Base-by-base conservation (phyloP, 129 eudicot genomes). In the Deinandra increscens region DNA sequence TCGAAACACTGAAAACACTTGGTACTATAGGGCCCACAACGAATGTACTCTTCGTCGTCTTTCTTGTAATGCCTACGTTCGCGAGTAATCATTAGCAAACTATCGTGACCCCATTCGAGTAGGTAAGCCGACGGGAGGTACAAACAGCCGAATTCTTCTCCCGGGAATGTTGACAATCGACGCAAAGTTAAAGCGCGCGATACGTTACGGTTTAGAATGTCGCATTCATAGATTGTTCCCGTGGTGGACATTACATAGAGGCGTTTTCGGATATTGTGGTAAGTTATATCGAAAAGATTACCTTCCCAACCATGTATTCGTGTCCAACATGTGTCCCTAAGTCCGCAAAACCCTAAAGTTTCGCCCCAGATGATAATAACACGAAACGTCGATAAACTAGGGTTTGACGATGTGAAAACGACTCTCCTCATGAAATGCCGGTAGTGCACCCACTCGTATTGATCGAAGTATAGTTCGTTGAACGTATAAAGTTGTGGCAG, bases 11-110 rank as follows among this genome's bases (percentile, higher is more conserved):
- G 53, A 36, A 75, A 67, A 31, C 50, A 19, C 37, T 42, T 54
- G 11, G 73, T 75, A 13, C 79, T 54, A 9, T 74, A 74, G 2
- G 79, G 60, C 19, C 79, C 79, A 29, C 22, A 74, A 66, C 59
- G 23, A 2, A 0, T 19, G 39, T 45, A 75, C 15, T 44, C 80
- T 6, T 59, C 50, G n/a, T 49, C 44, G 2, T 36, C 43, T 60
- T 67, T 75, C 62, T 68, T 58, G 34, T 42, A 67, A 46, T 23
- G 33, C 33, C 36, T 17, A 9, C 74, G 80, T 34, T 75, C 80
- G 8, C 80, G 80, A 4, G 69, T 75, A 20, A 75, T 58, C 53
- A 75, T 67, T 34, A 75, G 69, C 51, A 75, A 68, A 45, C 74
- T 58, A 13, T 75, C 22, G 39, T 20, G 23, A 14, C 74, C 62